Percentiles rank a stretch among this genome's conserved stretches.
These are phyloP conservation scores for Hymenochaete sp. DNA, from an alignment of 1,284 basidiomycete species.

Conservation along the genomic window DNA sequence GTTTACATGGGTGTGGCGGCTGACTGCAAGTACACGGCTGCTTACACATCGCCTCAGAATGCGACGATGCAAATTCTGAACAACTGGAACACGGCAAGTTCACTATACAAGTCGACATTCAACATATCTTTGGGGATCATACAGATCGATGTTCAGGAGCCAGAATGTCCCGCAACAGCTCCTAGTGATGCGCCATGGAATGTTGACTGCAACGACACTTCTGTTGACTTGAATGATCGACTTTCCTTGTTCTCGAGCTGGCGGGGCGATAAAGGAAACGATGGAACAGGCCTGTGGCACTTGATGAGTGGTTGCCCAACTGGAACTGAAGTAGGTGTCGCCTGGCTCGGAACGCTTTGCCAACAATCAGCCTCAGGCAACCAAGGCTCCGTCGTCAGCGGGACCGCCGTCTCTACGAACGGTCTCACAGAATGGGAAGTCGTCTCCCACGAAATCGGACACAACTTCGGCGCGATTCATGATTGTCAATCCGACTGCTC, in stretches of 20 bases:
- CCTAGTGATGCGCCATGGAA: constrained; percentile 49
- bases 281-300: constrained; percentile 81
- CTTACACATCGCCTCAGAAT: constrained; percentile 52
- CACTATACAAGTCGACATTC: constrained; percentile 75
- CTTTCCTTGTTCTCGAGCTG: constrained; percentile 79
- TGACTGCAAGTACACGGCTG: constrained; percentile 71
- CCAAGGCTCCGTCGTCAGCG: constrained; percentile 53
- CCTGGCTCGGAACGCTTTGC: constrained; percentile 79
- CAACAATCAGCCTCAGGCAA: constrained; percentile 43
- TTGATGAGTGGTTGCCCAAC: constrained; percentile 83
- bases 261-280: constrained; percentile 66
- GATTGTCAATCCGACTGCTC: constrained; percentile 68
- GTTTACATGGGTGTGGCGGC: constrained; percentile 85
- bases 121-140: constrained; percentile 82
- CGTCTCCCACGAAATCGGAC: constrained; percentile 83
- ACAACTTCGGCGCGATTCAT: constrained; percentile 88
- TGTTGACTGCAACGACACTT: constrained; percentile 36
- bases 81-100: constrained; percentile 71
- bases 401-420: constrained; percentile 78
- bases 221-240: constrained; percentile 55
- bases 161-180: constrained; percentile 45
- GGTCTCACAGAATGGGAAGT: constrained; percentile 73
- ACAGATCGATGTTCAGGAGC: constrained; percentile 63
- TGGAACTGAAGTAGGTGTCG: constrained; percentile 82
- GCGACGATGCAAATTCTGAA: constrained; percentile 71